A percentile compares a stretch with the other conserved stretches of the same genome.
Evolutionary conservation across 2,329 filamentous ascomycete species (phyloP).

Genomic region (Neoascochyta sp.): DNA sequence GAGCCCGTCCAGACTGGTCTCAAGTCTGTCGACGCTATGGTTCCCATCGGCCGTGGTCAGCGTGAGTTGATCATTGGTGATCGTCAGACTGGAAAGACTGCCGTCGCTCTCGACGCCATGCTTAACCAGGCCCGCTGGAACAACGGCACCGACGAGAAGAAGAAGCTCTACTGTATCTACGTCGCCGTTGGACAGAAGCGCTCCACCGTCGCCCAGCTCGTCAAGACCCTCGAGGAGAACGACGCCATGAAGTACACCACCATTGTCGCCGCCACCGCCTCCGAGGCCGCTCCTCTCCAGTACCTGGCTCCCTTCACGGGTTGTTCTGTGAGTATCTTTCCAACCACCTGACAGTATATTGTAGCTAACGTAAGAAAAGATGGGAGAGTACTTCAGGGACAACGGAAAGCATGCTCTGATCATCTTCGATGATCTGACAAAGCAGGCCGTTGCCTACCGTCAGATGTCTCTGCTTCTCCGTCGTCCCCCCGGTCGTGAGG

Average conservation of each 20-base stretch:
- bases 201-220: slow-evolving; percentile 97
- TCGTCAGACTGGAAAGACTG: slow-evolving; percentile 99
- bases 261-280: slow-evolving; percentile 91
- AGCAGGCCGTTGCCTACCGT: slow-evolving; percentile 97
- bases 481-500: slow-evolving; percentile 97
- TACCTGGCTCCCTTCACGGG: slow-evolving; percentile 88
- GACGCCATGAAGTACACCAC: slow-evolving; percentile 98
- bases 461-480: slow-evolving; percentile 98
- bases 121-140: slow-evolving; percentile 99
- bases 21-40: slow-evolving; percentile 99
- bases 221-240: slow-evolving; percentile 99
- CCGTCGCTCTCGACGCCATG: slow-evolving; percentile 95
- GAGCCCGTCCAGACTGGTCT: slow-evolving; percentile 99
- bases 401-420: slow-evolving; percentile 84
- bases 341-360: neutral
- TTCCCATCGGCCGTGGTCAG: slow-evolving; percentile 98
- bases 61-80: slow-evolving; percentile 99
- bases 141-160: slow-evolving; percentile 74
- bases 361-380: neutral
- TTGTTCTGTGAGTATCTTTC: slow-evolving; percentile 27
- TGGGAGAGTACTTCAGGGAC: slow-evolving; percentile 70
- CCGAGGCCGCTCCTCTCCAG: slow-evolving; percentile 91
- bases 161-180: slow-evolving; percentile 99
- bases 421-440: slow-evolving; percentile 92
- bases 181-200: slow-evolving; percentile 99